phyloP scores from a whole-genome alignment of 2,329 filamentous ascomycete species.

The Talaromyces rugulosus region DNA sequence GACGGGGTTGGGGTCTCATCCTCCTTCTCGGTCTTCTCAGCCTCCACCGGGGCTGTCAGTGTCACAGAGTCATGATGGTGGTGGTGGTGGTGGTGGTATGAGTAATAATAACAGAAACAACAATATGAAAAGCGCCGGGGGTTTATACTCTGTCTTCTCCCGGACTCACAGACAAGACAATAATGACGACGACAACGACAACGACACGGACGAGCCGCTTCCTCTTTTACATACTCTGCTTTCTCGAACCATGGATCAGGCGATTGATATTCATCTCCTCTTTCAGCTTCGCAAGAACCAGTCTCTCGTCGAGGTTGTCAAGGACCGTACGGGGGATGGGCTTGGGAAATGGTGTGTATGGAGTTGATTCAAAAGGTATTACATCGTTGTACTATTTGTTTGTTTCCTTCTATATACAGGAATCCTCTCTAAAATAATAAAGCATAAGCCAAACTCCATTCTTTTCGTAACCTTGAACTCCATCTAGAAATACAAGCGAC shows the following conservation, averaged over 20 bases:
- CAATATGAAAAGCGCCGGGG: neutral
- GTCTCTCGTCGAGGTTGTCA: conserved; percentile 34
- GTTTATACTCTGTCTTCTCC: conserved; percentile 9
- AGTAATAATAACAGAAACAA: neutral
- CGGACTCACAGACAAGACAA: neutral
- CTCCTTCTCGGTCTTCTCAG: neutral
- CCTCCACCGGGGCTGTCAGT: neutral
- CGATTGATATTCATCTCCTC: conserved; percentile 36
- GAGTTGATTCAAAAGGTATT: conserved; percentile 9
- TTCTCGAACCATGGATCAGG: conserved; percentile 34
- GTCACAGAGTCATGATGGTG: neutral
- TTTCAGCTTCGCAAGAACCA: conserved; percentile 22
- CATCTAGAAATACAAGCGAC: neutral
- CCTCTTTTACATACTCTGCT: conserved; percentile 28
- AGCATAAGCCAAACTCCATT: neutral
- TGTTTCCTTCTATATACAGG: neutral
- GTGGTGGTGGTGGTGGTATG: neutral
- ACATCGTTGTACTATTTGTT: neutral
- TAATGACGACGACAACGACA: neutral
- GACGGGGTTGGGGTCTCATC: conserved; percentile 19
- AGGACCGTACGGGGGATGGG: conserved; percentile 32
- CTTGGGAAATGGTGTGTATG: conserved; percentile 36
- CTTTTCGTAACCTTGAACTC: neutral
- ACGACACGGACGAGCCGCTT: neutral
- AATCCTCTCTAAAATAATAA: neutral